phyloP scores from a whole-genome alignment of 2,329 filamentous ascomycete species.

The Penicillium aurantiogriseum region DNA sequence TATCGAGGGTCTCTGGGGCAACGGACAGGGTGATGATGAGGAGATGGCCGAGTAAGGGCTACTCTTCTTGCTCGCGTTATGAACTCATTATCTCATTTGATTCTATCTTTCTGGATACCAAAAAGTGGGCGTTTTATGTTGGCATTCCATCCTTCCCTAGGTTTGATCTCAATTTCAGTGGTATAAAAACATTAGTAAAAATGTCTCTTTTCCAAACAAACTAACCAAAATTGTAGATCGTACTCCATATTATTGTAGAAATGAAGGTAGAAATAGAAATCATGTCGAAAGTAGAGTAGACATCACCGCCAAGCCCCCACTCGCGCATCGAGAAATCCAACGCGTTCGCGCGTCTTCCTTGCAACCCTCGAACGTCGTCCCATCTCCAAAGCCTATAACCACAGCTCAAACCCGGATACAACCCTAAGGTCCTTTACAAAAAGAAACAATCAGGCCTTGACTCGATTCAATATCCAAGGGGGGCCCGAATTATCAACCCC shows the following conservation, averaged over 20 bases:
- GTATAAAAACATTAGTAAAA: conserved; percentile 4
- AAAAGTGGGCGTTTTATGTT: conserved; percentile 31
- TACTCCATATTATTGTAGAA: not conserved
- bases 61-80: conserved; percentile 20
- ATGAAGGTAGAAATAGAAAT: not conserved
- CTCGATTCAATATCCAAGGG: not conserved
- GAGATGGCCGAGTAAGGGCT: conserved; percentile 41
- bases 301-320: conserved; percentile 10
- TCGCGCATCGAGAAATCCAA: conserved; percentile 10
- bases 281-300: conserved; percentile 1
- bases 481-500: not conserved
- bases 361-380: not conserved
- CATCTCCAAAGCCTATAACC: not conserved
- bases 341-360: conserved; percentile 23
- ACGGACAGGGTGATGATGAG: conserved; percentile 49
- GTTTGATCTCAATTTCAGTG: conserved; percentile 17
- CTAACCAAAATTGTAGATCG: not conserved
- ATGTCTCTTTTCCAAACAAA: not conserved
- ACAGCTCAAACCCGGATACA: not conserved
- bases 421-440: not conserved
- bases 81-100: conserved; percentile 26
- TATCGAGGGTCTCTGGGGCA: conserved; percentile 87
- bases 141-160: conserved; percentile 21
- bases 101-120: conserved; percentile 32
- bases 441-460: not conserved